Evolutionary conservation across 371 early-diverging fungal species (phyloP).

Genomic region (Polyrhizophydium stewartii): DNA sequence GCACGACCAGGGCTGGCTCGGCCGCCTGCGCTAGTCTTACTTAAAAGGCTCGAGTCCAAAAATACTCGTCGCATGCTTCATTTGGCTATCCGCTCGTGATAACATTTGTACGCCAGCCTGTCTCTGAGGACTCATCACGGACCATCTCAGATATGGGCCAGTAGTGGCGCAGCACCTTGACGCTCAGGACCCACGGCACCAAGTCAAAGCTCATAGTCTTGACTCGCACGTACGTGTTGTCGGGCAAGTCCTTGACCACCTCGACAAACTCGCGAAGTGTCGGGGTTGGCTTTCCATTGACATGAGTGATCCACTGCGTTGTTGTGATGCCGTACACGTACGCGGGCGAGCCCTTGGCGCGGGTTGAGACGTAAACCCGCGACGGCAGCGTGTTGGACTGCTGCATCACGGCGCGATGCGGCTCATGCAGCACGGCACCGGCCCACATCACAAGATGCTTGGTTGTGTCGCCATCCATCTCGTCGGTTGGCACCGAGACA

Average conservation of each 20-base stretch:
- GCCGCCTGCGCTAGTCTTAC: too few relatives aligned
- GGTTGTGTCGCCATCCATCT: constrained; percentile 44
- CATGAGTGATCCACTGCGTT: constrained; percentile 72
- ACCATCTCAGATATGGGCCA: constrained; percentile 53
- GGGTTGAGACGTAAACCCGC: constrained; percentile 58
- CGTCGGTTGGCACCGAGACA: constrained; percentile 39
- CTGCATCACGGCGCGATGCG: constrained; percentile 79
- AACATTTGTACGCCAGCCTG: background rate
- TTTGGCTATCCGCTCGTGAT: too few relatives aligned
- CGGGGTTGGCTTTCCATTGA: constrained; percentile 55
- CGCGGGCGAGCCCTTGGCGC: constrained; percentile 71
- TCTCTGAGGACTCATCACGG: background rate
- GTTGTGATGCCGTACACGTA: constrained; percentile 77
- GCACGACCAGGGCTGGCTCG: too few relatives aligned
- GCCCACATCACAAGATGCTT: constrained; percentile 73
- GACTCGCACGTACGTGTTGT: constrained; percentile 72
- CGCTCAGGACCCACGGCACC: constrained; percentile 70
- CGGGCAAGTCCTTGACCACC: constrained; percentile 53
- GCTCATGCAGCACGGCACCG: constrained; percentile 75
- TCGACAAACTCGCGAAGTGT: constrained; percentile 69
- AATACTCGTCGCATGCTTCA: too few relatives aligned
- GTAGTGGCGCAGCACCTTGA: constrained; percentile 79
- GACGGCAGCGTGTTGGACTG: constrained; percentile 71
- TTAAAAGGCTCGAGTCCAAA: too few relatives aligned
- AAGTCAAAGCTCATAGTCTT: constrained; percentile 76